Percentiles rank a stretch among this genome's conserved stretches.
Conservation (phyloP, 208 protist species). For the Trypanosoma lewisi region DNA sequence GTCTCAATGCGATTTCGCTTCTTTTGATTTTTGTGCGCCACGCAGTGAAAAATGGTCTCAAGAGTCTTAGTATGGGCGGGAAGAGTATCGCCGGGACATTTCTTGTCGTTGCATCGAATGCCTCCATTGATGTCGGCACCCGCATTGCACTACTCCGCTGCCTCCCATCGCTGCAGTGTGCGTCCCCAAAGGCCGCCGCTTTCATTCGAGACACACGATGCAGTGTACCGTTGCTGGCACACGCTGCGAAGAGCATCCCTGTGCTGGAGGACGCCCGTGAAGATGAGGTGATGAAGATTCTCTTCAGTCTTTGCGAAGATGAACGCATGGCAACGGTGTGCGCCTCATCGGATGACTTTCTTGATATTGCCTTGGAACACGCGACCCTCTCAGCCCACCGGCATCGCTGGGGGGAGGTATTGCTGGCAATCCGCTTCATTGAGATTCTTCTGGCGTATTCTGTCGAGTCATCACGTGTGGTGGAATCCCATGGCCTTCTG, state of each 20-base stretch:
- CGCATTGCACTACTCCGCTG: slow-evolving; percentile 38
- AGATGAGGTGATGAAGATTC: slow-evolving; percentile 31
- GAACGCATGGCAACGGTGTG: slow-evolving; percentile 40
- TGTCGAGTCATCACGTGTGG: slow-evolving; percentile 12
- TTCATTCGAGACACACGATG: slow-evolving; percentile 52
- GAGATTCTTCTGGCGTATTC: slow-evolving; percentile 27
- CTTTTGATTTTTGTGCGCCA: slow-evolving; percentile 38
- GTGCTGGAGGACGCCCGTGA: slow-evolving; percentile 21
- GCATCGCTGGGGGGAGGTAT: slow-evolving; percentile 18
- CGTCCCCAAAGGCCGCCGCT: slow-evolving; percentile 40
- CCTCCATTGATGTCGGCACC: slow-evolving; percentile 5
- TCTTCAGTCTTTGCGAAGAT: slow-evolving; percentile 44
- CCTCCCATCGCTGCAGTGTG: slow-evolving; percentile 44
- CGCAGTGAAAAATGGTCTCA: slow-evolving; percentile 13
- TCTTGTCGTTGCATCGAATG: slow-evolving; percentile 46
- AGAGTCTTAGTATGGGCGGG: slow-evolving; percentile 43
- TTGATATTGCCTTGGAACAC: slow-evolving; percentile 31
- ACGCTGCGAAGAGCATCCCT: slow-evolving; percentile 26
- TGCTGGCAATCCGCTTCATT: slow-evolving; percentile 22
- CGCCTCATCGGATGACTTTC: slow-evolving; percentile 34
- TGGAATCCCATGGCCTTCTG: slow-evolving; percentile 21
- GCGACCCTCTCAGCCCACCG: slow-evolving; percentile 14
- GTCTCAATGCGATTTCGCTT: slow-evolving; percentile 43
- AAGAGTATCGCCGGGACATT: slow-evolving; percentile 53
- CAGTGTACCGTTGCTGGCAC: slow-evolving; percentile 40